These are phyloP conservation scores for Apiospora saccharicola DNA, from an alignment of 2,329 filamentous ascomycete species.

Conservation along the genomic window DNA sequence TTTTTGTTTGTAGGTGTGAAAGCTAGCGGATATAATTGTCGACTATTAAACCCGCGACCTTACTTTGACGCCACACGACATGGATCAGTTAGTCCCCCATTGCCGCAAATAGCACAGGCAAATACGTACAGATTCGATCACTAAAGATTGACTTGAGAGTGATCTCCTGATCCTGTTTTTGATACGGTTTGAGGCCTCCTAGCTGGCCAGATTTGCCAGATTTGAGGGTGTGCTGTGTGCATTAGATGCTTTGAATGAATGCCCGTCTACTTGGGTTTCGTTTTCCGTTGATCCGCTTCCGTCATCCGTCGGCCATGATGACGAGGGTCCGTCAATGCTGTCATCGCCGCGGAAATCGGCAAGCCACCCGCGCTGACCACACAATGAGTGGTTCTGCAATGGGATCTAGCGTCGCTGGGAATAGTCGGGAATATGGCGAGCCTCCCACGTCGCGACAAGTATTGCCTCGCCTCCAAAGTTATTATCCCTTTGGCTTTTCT, in stretches of 20 bases:
- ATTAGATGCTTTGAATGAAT: not conserved
- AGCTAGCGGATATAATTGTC: not conserved
- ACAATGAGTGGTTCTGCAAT: not conserved
- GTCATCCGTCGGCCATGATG: conserved; percentile 2
- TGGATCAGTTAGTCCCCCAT: not conserved
- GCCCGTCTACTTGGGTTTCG: too few species aligned
- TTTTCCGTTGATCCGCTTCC: conserved; percentile 14
- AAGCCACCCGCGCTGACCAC: not conserved
- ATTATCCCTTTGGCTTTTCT: not conserved
- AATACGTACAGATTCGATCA: not conserved
- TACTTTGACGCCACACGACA: not conserved
- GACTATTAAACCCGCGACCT: not conserved
- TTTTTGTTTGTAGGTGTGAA: not conserved
- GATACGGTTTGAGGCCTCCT: not conserved
- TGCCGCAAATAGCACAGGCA: too few species aligned
- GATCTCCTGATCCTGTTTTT: not conserved
- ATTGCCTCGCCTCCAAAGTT: not conserved
- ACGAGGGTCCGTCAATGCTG: not conserved
- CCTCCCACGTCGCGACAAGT: not conserved
- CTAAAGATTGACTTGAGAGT: not conserved
- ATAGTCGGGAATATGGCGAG: conserved; percentile 27
- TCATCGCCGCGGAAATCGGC: conserved; percentile 1
- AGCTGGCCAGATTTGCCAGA: not conserved
- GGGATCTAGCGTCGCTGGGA: conserved; percentile 23
- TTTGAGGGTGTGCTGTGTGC: too few species aligned